Conservation (phyloP, 139 green algal species). For the Picochlorum sp. region DNA sequence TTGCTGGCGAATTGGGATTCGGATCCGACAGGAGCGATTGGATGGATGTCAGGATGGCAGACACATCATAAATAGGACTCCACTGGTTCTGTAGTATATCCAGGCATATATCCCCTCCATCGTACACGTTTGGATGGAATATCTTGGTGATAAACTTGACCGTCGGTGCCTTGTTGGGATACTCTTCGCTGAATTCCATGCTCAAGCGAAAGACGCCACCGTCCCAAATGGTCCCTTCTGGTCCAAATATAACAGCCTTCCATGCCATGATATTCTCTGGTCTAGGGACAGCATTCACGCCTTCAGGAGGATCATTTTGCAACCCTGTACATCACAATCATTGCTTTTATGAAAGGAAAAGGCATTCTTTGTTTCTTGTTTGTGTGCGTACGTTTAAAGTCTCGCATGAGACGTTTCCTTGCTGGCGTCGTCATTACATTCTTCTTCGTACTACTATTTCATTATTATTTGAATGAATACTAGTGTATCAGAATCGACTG, state of each 20-base stretch:
- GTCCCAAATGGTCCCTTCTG: constrained; percentile 94
- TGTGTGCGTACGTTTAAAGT: constrained; percentile 24
- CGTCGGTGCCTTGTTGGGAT: constrained; percentile 93
- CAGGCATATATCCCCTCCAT: constrained; percentile 92
- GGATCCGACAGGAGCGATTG: constrained; percentile 94
- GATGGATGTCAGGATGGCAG: constrained; percentile 94
- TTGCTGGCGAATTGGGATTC: constrained; percentile 96
- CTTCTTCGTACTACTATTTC: too few species aligned
- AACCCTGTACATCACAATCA: constrained; percentile 36
- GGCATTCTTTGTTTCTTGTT: not conserved
- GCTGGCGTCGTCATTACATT: constrained; percentile 23
- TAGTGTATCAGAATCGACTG: too few species aligned
- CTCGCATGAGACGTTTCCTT: constrained; percentile 22
- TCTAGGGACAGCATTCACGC: constrained; percentile 85
- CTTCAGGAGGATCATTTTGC: constrained; percentile 84
- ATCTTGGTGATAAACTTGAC: constrained; percentile 93
- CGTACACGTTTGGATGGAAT: constrained; percentile 98
- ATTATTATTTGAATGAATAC: too few species aligned
- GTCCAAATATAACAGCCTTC: constrained; percentile 99
- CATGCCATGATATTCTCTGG: constrained; percentile 96
- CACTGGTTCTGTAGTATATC: constrained; percentile 99
- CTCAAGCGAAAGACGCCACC: constrained; percentile 93
- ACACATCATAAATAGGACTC: constrained; percentile 98
- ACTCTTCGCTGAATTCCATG: constrained; percentile 94
- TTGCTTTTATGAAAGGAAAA: too few species aligned